Percentiles rank a stretch among this genome's conserved stretches.
These are phyloP conservation scores for Casuarina equisetifolia DNA, from an alignment of 306 rosid species.

Conservation along the genomic window DNA sequence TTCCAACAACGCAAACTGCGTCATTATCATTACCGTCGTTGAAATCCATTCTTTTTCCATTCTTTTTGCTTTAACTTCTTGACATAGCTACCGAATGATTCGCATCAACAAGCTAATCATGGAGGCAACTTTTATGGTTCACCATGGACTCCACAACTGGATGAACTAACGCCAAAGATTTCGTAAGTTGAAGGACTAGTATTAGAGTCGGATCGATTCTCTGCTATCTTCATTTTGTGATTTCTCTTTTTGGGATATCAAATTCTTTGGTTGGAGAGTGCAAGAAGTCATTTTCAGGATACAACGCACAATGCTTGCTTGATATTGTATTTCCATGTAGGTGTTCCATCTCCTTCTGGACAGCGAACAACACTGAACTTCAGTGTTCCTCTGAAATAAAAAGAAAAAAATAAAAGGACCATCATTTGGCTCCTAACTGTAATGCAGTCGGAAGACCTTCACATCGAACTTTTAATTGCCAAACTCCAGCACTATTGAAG, in stretches of 20 bases:
- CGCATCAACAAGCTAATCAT: constrained; percentile 30
- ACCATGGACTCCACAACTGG: neutral
- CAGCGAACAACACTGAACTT: neutral
- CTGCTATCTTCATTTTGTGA: neutral
- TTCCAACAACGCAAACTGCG: constrained; percentile 29
- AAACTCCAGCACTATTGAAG: constrained; percentile 20
- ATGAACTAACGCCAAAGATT: neutral
- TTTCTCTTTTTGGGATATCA: too few relatives aligned
- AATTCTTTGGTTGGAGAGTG: too few relatives aligned
- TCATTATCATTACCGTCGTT: constrained; percentile 40
- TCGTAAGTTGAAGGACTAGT: neutral
- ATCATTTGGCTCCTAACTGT: constrained; percentile 4
- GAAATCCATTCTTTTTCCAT: neutral
- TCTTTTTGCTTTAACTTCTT: constrained; percentile 6
- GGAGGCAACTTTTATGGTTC: neutral
- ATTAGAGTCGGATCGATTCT: neutral
- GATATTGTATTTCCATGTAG: too few relatives aligned
- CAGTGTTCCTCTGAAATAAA: too few relatives aligned
- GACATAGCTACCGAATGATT: constrained; percentile 11
- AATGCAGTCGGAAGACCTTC: constrained; percentile 34
- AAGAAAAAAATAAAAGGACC: too few relatives aligned
- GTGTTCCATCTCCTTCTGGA: neutral
- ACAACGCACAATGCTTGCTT: too few relatives aligned
- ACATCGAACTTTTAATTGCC: constrained; percentile 33
- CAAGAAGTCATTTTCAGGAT: too few relatives aligned